Evolutionary conservation across 257 asterid species (phyloP).

Genomic region (Lavandula angustifolia): DNA sequence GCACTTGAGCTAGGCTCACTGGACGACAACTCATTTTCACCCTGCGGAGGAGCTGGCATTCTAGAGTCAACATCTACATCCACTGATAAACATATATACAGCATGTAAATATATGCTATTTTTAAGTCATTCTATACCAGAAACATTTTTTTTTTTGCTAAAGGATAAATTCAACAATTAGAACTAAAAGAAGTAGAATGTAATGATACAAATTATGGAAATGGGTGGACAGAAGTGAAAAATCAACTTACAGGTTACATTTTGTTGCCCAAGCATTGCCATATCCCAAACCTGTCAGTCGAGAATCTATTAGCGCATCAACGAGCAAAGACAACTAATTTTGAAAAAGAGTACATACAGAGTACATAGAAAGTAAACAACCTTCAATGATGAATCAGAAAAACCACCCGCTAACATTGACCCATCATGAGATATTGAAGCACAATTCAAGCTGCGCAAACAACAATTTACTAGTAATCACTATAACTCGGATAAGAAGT

Average conservation of each 20-base stretch:
- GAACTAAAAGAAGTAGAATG: constrained; percentile 9
- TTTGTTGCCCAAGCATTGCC: constrained; percentile 92
- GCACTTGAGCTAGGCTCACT: constrained; percentile 52
- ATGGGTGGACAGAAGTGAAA: constrained; percentile 18
- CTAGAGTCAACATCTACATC: constrained; percentile 37
- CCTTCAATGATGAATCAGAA: constrained; percentile 97
- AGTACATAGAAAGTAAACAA: constrained; percentile 33
- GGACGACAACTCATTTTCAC: constrained; percentile 55
- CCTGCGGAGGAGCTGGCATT: constrained; percentile 68
- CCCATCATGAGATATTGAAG: constrained; percentile 94
- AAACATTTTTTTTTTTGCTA: neutral
- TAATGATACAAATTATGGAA: neutral
- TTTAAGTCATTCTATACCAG: neutral
- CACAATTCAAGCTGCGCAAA: constrained; percentile 68
- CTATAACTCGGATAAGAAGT: neutral
- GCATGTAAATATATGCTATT: neutral
- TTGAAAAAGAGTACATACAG: constrained; percentile 12
- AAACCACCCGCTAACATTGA: constrained; percentile 97
- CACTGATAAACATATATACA: constrained; percentile 5
- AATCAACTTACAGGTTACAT: constrained; percentile 56
- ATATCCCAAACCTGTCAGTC: constrained; percentile 92
- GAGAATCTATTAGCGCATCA: constrained; percentile 33
- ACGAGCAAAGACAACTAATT: constrained; percentile 22
- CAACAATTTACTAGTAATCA: constrained; percentile 31
- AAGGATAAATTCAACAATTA: constrained; percentile 17